Conservation (phyloP, 2,329 filamentous ascomycete genomes). For the Thielaviopsis punctulata region DNA sequence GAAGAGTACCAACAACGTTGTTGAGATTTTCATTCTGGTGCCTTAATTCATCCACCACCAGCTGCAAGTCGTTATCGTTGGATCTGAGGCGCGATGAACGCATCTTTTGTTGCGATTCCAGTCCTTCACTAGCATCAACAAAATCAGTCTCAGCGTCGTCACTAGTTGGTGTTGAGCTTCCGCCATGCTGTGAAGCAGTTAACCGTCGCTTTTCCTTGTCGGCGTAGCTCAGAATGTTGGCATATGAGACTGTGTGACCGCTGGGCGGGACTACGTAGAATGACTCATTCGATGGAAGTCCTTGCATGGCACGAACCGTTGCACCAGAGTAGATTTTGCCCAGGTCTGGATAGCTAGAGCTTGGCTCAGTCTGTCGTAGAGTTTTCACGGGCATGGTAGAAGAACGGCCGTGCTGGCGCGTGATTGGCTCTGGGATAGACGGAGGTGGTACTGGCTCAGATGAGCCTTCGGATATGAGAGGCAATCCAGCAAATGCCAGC, state of each 20-base stretch:
- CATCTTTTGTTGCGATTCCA: constrained; percentile 26
- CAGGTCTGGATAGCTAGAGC: constrained; percentile 50
- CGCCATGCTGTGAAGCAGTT: constrained; percentile 30
- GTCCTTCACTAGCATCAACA: constrained; percentile 65
- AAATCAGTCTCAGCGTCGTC: constrained; percentile 72
- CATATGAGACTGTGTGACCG: constrained; percentile 83
- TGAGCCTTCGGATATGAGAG: constrained; percentile 43
- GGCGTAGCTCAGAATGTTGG: constrained; percentile 62
- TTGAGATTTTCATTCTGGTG: constrained; percentile 80
- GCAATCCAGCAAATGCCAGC: constrained; percentile 81
- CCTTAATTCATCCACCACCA: constrained; percentile 53
- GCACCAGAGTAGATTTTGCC: constrained; percentile 72
- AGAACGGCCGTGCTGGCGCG: not conserved
- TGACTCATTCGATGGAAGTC: constrained; percentile 51
- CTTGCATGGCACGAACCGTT: constrained; percentile 62
- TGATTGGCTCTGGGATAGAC: constrained; percentile 1
- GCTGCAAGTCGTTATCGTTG: constrained; percentile 43
- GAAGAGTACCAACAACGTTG: constrained; percentile 68
- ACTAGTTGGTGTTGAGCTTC: constrained; percentile 23
- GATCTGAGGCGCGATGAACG: constrained; percentile 24
- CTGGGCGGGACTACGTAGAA: constrained; percentile 93
- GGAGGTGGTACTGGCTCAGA: constrained; percentile 1
- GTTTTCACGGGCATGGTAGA: constrained; percentile 15
- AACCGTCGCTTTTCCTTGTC: constrained; percentile 48
- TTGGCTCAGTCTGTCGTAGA: not conserved